Evolutionary conservation across 495 filamentous ascomycete genomes (phyloP).

Genomic region (Durotheca rogersii): DNA sequence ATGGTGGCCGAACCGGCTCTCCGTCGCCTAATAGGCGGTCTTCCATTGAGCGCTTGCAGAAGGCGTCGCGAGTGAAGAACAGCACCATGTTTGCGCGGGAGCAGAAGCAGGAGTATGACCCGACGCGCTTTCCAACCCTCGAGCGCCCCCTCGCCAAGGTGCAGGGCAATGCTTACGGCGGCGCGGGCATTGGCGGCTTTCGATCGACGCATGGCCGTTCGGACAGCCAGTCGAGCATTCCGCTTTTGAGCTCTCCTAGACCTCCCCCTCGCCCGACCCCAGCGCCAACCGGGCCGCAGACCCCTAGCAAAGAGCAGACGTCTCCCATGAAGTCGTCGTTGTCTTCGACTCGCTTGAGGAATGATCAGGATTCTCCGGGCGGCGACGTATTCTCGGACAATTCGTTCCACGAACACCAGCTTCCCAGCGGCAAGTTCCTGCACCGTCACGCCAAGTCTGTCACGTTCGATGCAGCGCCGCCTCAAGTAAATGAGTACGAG

Average conservation of each 20-base stretch:
- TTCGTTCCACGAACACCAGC: conserved; percentile 50
- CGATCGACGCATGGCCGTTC: conserved; percentile 48
- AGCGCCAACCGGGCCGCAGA: conserved; percentile 42
- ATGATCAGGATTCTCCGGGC: conserved; percentile 68
- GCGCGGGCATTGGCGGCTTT: conserved; percentile 48
- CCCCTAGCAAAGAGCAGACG: conserved; percentile 69
- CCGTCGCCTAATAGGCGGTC: conserved; percentile 72
- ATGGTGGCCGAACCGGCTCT: conserved; percentile 58
- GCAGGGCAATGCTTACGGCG: conserved; percentile 63
- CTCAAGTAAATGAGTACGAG: conserved; percentile 94
- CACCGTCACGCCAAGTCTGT: conserved; percentile 92
- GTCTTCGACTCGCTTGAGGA: conserved; percentile 67
- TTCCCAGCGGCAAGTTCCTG: conserved; percentile 58
- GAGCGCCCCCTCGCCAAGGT: conserved; percentile 76
- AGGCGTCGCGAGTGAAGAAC: conserved; percentile 92
- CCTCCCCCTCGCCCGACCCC: conserved; percentile 31
- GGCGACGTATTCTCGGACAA: conserved; percentile 71
- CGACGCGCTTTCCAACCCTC: conserved; percentile 67
- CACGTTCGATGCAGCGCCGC: conserved; percentile 91
- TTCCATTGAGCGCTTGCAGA: conserved; percentile 90
- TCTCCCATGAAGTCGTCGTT: conserved; percentile 89
- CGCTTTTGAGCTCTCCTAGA: conserved; percentile 43
- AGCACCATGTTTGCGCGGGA: conserved; percentile 92
- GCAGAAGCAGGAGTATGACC: conserved; percentile 86
- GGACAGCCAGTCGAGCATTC: conserved; percentile 52